A percentile compares a stretch with the other conserved stretches of the same genome.
phyloP scores from a whole-genome alignment of 345 rosid species.

The Citrus medica region DNA sequence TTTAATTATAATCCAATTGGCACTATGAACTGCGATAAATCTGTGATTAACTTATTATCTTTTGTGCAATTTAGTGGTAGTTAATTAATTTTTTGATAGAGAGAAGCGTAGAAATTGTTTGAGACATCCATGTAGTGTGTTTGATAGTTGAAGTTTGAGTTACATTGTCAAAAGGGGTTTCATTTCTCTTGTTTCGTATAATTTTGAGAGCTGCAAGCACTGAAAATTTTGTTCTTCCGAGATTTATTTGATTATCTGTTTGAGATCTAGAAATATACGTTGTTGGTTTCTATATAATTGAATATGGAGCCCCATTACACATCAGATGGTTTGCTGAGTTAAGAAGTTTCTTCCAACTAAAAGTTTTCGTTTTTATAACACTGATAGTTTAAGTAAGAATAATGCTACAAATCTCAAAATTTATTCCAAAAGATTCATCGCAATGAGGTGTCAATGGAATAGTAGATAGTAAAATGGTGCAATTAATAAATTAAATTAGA shows the following conservation, averaged over 20 bases:
- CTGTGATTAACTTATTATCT: neutral
- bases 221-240: neutral
- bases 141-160: neutral
- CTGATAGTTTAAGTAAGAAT: neutral
- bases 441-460: neutral
- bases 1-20: neutral
- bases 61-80: neutral
- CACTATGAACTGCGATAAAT: neutral
- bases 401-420: too few species aligned
- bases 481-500: too few species aligned
- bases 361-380: too few species aligned
- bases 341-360: too few species aligned
- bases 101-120: neutral
- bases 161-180: neutral
- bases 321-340: neutral
- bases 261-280: neutral
- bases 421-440: too few species aligned
- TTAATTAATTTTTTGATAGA: neutral
- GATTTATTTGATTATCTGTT: neutral
- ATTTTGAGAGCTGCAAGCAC: neutral
- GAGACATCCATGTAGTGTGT: neutral
- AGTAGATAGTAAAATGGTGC: neutral
- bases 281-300: neutral
- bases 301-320: neutral
- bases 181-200: neutral